A percentile compares a stretch with the other conserved stretches of the same genome.
These are phyloP conservation scores for Lentinula guzmanii DNA, from an alignment of 768 basidiomycete genomes.

Conservation along the genomic window DNA sequence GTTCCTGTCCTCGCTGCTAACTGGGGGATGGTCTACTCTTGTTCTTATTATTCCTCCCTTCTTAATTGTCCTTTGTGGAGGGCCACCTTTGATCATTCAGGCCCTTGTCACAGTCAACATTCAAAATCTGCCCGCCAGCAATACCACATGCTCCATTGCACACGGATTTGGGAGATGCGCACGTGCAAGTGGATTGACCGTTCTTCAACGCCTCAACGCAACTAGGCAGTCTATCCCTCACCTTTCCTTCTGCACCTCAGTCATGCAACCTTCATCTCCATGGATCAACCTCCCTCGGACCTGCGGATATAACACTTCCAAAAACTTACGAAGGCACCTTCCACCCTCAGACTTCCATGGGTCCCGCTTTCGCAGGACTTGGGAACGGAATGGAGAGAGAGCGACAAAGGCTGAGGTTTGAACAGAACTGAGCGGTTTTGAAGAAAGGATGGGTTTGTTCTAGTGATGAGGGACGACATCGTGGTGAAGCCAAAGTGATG, in stretches of 20 bases:
- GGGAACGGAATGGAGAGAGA: background rate
- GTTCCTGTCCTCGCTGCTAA: too few relatives aligned
- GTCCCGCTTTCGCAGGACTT: background rate
- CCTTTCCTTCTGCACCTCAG: slow-evolving; percentile 2
- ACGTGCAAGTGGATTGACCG: too few relatives aligned
- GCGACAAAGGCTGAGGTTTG: background rate
- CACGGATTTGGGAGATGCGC: too few relatives aligned
- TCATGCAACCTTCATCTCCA: background rate
- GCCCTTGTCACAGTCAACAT: too few relatives aligned
- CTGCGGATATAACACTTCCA: background rate
- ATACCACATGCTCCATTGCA: too few relatives aligned
- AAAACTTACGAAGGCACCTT: slow-evolving; percentile 2
- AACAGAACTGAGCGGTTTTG: background rate
- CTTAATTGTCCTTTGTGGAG: too few relatives aligned
- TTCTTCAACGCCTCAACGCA: slow-evolving; percentile 1
- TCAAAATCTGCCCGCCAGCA: too few relatives aligned
- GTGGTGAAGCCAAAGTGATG: background rate
- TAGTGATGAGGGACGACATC: background rate
- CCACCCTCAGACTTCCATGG: background rate
- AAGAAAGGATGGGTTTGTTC: background rate
- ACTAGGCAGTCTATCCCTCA: background rate
- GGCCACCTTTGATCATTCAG: too few relatives aligned
- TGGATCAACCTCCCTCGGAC: background rate
- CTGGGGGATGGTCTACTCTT: too few relatives aligned
- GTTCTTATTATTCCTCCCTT: too few relatives aligned